Evolutionary conservation across 202 grass and related monocot species (phyloP).

Genomic region (Alloteropsis angusta): DNA sequence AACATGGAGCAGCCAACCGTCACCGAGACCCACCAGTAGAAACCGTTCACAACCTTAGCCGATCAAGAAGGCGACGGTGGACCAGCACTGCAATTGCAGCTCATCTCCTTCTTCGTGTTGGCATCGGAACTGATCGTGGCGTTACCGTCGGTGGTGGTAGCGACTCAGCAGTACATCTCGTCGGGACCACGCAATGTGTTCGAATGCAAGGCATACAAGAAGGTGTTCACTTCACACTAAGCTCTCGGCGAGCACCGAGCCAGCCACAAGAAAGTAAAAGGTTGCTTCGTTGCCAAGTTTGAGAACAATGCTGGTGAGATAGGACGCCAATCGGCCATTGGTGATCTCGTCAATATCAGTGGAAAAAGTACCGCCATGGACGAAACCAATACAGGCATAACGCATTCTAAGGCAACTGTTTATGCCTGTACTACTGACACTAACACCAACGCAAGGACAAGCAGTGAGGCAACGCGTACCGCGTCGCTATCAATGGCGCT

Average conservation of each 20-base stretch:
- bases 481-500: constrained; percentile 16
- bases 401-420: not conserved
- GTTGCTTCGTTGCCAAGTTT: constrained; percentile 45
- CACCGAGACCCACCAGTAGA: not conserved
- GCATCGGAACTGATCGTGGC: not conserved
- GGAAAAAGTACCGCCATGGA: not conserved
- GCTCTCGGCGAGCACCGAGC: constrained; percentile 78
- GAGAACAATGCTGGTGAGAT: constrained; percentile 18
- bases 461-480: not conserved
- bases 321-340: not conserved
- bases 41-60: constrained; percentile 2
- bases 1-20: constrained; percentile 3
- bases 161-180: not conserved
- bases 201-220: constrained; percentile 87
- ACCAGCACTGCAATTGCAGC: constrained; percentile 18
- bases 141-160: not conserved
- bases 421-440: not conserved
- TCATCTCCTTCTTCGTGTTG: constrained; percentile 16
- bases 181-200: constrained; percentile 35
- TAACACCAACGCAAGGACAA: not conserved
- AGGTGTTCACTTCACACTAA: constrained; percentile 81
- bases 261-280: constrained; percentile 91
- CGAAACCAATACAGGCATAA: not conserved
- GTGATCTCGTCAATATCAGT: not conserved
- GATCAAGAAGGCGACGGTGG: not conserved